Base-by-base conservation (phyloP, 179 eudicot genomes). In the Corrigiola litoralis region DNA sequence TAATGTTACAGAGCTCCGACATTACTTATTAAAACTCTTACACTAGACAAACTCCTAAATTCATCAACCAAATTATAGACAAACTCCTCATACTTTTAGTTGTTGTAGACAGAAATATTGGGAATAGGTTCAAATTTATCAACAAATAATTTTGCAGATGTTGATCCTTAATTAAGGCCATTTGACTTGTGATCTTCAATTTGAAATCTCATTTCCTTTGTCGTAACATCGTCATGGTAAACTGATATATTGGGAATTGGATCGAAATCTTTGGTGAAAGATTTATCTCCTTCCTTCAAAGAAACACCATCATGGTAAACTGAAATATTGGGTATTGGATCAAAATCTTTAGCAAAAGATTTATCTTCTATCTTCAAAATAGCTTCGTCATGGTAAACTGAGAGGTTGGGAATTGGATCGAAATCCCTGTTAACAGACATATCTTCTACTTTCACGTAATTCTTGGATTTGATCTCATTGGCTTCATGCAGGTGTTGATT, bases 101-200 rank as follows among this genome's bases (percentile, higher is more conserved):
- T n/a, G n/a, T n/a, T 17, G 44, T 67, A 61, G 12, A 42, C 32
- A 1, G 73, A 55, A 31, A 67, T 13, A 29, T 57, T 72, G 2
- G 73, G 63, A 4, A 58, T 63, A 6, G 76, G 76, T 33, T 77
- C 71, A 29, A 76, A 61, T 1, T 76, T 69, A 24, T 71, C 50
- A 2, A 5, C 36, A 34, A 41, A 54, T 6, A 21, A 0, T 10
- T 46, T 63, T 45, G 46, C 48, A 2, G 53, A 33, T 4, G 33
- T 20, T 6, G 42, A 18, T 14, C 21, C 32, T 17, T 55, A 17
- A 20, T n/a, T 29, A 41, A 40, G 27, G n/a, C n/a, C n/a, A 40
- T 40, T 8, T 25, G 18, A 27, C 6, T 38, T 18, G 25, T 55
- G 46, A 57, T 67, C 64, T 46, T 13, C 16, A 1, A 10, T 57